Conservation (phyloP, 768 basidiomycete species). For the Boletus speciosus region DNA sequence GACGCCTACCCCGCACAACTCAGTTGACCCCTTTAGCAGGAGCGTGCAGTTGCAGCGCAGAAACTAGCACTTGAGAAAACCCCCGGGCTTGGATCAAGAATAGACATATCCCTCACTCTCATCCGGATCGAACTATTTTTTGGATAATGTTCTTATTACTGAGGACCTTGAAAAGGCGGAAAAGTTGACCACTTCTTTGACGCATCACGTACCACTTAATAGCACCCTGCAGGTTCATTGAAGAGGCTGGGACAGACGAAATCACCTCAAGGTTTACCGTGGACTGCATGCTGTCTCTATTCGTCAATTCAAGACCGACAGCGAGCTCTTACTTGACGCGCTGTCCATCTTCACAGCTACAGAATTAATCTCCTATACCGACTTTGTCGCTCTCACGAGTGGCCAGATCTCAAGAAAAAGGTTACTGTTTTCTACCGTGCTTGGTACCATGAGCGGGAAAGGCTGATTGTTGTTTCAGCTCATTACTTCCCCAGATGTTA, state of each 20-base stretch:
- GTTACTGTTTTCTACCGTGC: conserved; percentile 34
- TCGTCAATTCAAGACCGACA: conserved; percentile 85
- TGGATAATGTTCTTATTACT: conserved; percentile 69
- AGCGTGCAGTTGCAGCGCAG: conserved; percentile 76
- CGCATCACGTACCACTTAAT: not conserved
- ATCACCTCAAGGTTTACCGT: conserved; percentile 93
- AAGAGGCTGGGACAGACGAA: conserved; percentile 96
- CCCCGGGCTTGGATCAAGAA: conserved; percentile 86
- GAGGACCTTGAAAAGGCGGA: conserved; percentile 76
- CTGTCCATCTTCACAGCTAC: conserved; percentile 93
- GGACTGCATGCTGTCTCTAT: conserved; percentile 82
- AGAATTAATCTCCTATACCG: conserved; percentile 83
- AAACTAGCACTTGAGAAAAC: conserved; percentile 86
- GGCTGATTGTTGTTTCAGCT: conserved; percentile 46
- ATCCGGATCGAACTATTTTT: conserved; percentile 92
- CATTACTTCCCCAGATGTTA: conserved; percentile 83
- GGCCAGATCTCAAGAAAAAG: conserved; percentile 91
- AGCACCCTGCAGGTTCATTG: conserved; percentile 60
- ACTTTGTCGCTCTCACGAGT: conserved; percentile 79
- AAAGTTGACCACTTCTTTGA: conserved; percentile 49
- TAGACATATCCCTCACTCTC: conserved; percentile 88
- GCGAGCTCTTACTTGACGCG: conserved; percentile 85
- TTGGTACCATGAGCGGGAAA: not conserved
- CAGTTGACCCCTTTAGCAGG: conserved; percentile 41
- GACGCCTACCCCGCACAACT: not conserved